Evolutionary conservation across 441 rosid genomes (phyloP).

Genomic region (Aquilaria agallochum): DNA sequence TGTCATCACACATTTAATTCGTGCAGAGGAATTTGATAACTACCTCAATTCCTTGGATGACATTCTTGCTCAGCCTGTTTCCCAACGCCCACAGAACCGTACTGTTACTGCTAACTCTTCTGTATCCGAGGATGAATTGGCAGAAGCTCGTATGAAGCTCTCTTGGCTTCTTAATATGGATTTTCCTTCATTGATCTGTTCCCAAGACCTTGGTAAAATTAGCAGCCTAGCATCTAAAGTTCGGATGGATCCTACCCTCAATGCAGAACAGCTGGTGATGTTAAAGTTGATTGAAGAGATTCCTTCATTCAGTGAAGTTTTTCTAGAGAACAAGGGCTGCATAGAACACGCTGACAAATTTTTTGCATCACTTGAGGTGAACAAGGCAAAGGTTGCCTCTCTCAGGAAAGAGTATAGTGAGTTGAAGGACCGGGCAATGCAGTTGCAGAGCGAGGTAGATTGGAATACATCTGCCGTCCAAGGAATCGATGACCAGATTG

Average conservation of each 20-base stretch:
- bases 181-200: constrained; percentile 40
- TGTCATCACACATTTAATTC: constrained; percentile 24
- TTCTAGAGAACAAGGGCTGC: constrained; percentile 44
- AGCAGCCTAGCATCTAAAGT: constrained; percentile 46
- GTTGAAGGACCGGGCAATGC: constrained; percentile 44
- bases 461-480: constrained; percentile 32
- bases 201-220: constrained; percentile 41
- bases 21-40: constrained; percentile 64
- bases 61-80: constrained; percentile 44
- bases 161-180: constrained; percentile 55
- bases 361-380: constrained; percentile 44
- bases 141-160: constrained; percentile 53
- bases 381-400: constrained; percentile 50
- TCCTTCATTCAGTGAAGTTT: constrained; percentile 57
- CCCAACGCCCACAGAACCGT: constrained; percentile 17
- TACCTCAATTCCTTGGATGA: constrained; percentile 61
- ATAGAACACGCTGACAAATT: constrained; percentile 47
- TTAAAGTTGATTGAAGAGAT: constrained; percentile 66
- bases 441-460: constrained; percentile 53
- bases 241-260: constrained; percentile 44
- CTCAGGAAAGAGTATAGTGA: constrained; percentile 57
- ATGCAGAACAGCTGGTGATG: constrained; percentile 65
- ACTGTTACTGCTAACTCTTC: constrained; percentile 18
- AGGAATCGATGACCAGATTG: constrained; percentile 60
- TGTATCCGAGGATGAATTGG: constrained; percentile 45